phyloP scores from a whole-genome alignment of 2,329 filamentous ascomycete genomes.

The Ophiostoma triangulosporum region DNA sequence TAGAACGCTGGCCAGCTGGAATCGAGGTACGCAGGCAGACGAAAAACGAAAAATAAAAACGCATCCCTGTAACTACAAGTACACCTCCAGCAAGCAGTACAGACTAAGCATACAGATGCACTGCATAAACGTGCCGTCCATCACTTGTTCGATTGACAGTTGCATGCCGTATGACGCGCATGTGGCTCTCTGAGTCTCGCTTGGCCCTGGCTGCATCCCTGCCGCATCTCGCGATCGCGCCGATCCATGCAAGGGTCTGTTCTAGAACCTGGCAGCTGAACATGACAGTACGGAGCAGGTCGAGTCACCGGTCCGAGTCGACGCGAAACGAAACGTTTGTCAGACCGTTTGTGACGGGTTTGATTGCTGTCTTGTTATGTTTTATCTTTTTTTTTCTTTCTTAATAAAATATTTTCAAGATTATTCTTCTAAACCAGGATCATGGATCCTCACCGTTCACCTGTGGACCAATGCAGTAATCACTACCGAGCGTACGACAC shows the following conservation, averaged over 20 bases:
- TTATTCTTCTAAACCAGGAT: not conserved
- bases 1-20: no score
- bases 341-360: not conserved
- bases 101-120: no score
- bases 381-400: not conserved
- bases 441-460: not conserved
- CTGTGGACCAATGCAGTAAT: constrained; percentile 1
- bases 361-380: not conserved
- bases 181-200: not conserved
- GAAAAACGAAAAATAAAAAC: no score
- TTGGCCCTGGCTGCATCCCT: not conserved
- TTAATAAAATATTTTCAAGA: not conserved
- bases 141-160: not conserved
- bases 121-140: no score
- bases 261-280: no score
- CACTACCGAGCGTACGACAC: constrained; percentile 5
- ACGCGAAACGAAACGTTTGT: not conserved
- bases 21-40: not conserved
- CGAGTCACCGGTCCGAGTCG: not conserved
- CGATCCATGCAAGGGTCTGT: not conserved
- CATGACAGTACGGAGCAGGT: no score
- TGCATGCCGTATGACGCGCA: not conserved
- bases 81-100: no score
- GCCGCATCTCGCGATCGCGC: not conserved
- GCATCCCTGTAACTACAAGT: no score